A percentile compares a stretch with the other conserved stretches of the same genome.
Evolutionary conservation across 1,139 yeast species (phyloP).

Genomic region (Spencermartinsiella ligniputridi): DNA sequence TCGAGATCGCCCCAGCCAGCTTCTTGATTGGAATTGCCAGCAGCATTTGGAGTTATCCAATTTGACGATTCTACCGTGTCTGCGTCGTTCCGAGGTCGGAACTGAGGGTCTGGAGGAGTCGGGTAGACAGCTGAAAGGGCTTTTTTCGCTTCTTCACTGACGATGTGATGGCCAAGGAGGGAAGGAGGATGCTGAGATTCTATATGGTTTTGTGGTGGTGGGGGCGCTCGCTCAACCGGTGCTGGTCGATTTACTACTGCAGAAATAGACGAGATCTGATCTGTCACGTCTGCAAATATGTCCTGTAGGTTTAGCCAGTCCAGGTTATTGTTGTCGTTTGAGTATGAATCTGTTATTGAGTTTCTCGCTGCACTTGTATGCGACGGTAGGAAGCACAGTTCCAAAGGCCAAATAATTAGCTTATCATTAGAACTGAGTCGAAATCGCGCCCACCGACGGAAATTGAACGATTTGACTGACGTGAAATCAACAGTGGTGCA

Average conservation of each 20-base stretch:
- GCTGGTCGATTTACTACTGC: background rate
- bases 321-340: constrained; percentile 13
- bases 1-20: constrained; percentile 37
- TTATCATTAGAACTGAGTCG: constrained; percentile 15
- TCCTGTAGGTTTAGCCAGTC: background rate
- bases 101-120: constrained; percentile 36
- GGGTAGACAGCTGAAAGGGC: constrained; percentile 27
- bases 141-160: background rate
- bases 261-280: background rate
- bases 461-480: constrained; percentile 16
- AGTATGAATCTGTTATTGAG: constrained; percentile 19
- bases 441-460: constrained; percentile 20
- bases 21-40: constrained; percentile 18
- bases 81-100: constrained; percentile 11
- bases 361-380: background rate
- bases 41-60: constrained; percentile 26
- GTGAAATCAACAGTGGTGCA: constrained; percentile 1
- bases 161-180: background rate
- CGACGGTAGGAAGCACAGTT: constrained; percentile 17
- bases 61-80: constrained; percentile 14
- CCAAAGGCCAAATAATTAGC: constrained; percentile 18
- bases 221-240: background rate
- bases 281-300: background rate
- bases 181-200: background rate
- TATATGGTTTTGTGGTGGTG: background rate